Evolutionary conservation across 2,329 filamentous ascomycete species (phyloP).

Genomic region (Colletotrichum camelliae): DNA sequence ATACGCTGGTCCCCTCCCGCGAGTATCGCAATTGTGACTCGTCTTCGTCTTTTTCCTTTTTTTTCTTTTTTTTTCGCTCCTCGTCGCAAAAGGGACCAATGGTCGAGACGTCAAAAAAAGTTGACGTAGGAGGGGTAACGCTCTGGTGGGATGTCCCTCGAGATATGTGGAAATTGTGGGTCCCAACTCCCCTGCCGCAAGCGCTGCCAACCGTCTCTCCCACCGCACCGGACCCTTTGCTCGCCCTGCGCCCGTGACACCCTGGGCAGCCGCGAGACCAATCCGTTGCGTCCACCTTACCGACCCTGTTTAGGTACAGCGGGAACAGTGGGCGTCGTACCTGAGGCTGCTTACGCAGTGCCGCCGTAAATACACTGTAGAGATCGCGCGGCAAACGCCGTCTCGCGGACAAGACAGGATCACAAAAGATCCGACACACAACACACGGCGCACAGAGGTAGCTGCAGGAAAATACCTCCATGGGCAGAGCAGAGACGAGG

Average conservation of each 20-base stretch:
- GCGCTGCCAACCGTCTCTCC: constrained; percentile 14
- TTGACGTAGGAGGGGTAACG: constrained; percentile 23
- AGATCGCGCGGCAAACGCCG: neutral
- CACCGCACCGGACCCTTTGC: constrained; percentile 14
- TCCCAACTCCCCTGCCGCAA: neutral
- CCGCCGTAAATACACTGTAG: neutral
- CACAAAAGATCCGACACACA: neutral
- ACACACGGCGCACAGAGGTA: neutral
- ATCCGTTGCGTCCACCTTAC: neutral
- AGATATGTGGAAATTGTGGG: neutral
- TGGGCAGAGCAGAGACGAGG: neutral
- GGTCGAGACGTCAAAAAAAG: neutral
- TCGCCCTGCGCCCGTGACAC: constrained; percentile 7
- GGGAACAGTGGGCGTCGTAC: neutral
- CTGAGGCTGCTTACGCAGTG: neutral
- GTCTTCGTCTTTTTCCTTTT: neutral
- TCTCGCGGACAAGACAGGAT: neutral
- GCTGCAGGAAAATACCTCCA: neutral
- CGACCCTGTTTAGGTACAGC: neutral
- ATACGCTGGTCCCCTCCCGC: neutral
- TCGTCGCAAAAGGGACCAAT: neutral
- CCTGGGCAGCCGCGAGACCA: neutral
- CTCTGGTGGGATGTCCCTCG: constrained; percentile 14
- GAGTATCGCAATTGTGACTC: neutral
- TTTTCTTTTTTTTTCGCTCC: neutral